Conservation (phyloP, 163 green algal species). For the Prototheca stagnorum region DNA sequence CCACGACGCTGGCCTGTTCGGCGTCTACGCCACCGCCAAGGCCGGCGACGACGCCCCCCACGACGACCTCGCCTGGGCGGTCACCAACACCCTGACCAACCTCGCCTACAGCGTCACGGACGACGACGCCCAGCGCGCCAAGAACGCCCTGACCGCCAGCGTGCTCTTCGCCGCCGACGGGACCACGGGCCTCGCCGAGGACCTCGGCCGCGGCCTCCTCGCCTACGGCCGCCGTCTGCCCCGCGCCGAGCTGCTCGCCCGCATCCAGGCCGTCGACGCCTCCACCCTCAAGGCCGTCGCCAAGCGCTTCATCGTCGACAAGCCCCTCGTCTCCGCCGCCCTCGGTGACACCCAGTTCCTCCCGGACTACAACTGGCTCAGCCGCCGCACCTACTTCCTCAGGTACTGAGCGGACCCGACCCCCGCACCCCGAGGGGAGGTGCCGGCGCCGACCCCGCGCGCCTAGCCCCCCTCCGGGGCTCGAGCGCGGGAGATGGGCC, state of each 20-base stretch:
- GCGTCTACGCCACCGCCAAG: conserved; percentile 71
- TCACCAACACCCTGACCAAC: conserved; percentile 57
- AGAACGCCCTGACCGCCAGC: conserved; percentile 82
- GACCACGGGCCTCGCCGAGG: conserved; percentile 51
- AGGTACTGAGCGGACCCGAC: conserved; percentile 60
- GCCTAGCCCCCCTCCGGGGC: too few relatives aligned
- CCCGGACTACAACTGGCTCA: conserved; percentile 93
- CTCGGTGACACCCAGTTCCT: conserved; percentile 76
- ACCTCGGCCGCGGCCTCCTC: conserved; percentile 82
- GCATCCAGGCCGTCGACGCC: conserved; percentile 88
- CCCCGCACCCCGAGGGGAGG: too few relatives aligned
- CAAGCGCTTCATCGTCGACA: conserved; percentile 88
- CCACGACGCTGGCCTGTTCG: conserved; percentile 91
- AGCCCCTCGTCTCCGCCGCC: neutral
- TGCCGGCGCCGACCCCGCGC: too few relatives aligned
- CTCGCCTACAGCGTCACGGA: conserved; percentile 69
- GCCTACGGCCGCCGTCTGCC: conserved; percentile 88
- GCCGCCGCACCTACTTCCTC: conserved; percentile 85
- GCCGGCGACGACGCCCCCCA: conserved; percentile 23
- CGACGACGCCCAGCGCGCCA: conserved; percentile 69
- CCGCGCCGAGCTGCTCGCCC: conserved; percentile 91
- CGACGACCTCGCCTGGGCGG: conserved; percentile 56
- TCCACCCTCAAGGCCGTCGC: conserved; percentile 73
- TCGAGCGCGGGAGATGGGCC: too few relatives aligned
- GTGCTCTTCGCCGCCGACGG: conserved; percentile 65